Percentiles rank a stretch among this genome's conserved stretches.
These are phyloP conservation scores for Claviceps lovelessii DNA, from an alignment of 2,329 filamentous ascomycete species.

Conservation along the genomic window DNA sequence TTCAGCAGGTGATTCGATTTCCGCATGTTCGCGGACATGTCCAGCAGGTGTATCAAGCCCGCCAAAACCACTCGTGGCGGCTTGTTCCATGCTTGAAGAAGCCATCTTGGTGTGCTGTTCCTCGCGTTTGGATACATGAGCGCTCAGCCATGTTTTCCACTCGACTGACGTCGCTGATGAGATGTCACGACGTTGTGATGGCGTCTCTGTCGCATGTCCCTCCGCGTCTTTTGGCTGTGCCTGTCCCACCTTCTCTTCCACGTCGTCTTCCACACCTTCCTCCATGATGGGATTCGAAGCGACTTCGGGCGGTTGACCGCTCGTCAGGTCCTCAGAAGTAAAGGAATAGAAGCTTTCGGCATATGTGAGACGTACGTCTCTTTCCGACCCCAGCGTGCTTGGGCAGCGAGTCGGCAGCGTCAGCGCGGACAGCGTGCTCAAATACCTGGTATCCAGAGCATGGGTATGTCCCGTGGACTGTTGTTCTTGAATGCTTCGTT, in stretches of 20 bases:
- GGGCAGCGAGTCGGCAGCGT: conserved; percentile 26
- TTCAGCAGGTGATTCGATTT: conserved; percentile 26
- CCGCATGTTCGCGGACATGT: conserved; percentile 35
- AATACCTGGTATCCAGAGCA: conserved; percentile 22
- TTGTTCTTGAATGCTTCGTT: conserved; percentile 28
- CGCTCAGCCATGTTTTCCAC: conserved; percentile 41
- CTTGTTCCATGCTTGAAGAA: background rate
- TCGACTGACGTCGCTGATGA: conserved; percentile 34
- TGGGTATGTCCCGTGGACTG: conserved; percentile 13
- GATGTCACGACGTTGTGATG: conserved; percentile 19
- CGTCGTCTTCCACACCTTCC: background rate
- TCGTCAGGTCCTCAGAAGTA: conserved; percentile 11
- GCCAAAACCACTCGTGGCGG: background rate
- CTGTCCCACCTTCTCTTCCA: background rate
- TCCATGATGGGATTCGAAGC: background rate
- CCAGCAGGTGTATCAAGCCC: conserved; percentile 12
- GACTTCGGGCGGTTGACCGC: background rate
- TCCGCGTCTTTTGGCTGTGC: background rate
- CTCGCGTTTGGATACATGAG: conserved; percentile 35
- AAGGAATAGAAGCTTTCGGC: conserved; percentile 37
- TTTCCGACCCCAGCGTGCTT: conserved; percentile 26
- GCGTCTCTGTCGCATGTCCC: background rate
- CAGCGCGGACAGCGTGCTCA: conserved; percentile 25
- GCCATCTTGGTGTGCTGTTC: conserved; percentile 6
- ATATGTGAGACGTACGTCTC: conserved; percentile 23